These are phyloP conservation scores for Pseudogymnoascus pannorum DNA, from an alignment of 2,329 filamentous ascomycete genomes.

Conservation along the genomic window DNA sequence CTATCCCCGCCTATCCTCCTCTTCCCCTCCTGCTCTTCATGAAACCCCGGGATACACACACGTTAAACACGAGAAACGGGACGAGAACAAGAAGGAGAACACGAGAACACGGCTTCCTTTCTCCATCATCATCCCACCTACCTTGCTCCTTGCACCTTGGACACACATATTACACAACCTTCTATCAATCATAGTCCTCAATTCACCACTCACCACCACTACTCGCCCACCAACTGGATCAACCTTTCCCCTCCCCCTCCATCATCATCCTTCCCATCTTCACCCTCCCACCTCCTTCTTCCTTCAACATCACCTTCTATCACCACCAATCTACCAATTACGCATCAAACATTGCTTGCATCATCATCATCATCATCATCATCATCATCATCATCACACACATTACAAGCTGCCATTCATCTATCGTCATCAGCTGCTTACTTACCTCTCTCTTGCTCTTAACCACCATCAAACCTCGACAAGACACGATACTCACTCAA, in stretches of 20 bases:
- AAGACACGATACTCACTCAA: not conserved
- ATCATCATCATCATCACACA: no score
- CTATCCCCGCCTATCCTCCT: not conserved
- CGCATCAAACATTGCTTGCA: not conserved
- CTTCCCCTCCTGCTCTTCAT: not conserved
- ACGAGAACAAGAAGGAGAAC: no score
- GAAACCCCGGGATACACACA: not conserved
- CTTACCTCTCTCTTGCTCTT: not conserved
- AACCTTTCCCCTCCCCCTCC: slow-evolving; percentile 10
- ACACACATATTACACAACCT: slow-evolving; percentile 12
- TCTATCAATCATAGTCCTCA: slow-evolving; percentile 11
- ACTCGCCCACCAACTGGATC: not conserved
- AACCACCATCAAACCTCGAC: not conserved
- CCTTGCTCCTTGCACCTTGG: not conserved
- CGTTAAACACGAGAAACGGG: not conserved
- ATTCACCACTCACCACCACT: not conserved
- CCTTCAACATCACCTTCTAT: not conserved
- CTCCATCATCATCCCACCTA: no score
- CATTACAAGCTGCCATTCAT: not conserved
- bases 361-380: no score
- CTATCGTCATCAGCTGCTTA: not conserved
- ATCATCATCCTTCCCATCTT: slow-evolving; percentile 15
- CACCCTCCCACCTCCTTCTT: slow-evolving; percentile 17
- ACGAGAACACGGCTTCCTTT: no score
- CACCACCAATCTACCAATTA: not conserved